Percentiles rank a stretch among this genome's conserved stretches.
Conservation (phyloP, 495 filamentous ascomycete genomes). For the Massariosphaeria phaeospora region DNA sequence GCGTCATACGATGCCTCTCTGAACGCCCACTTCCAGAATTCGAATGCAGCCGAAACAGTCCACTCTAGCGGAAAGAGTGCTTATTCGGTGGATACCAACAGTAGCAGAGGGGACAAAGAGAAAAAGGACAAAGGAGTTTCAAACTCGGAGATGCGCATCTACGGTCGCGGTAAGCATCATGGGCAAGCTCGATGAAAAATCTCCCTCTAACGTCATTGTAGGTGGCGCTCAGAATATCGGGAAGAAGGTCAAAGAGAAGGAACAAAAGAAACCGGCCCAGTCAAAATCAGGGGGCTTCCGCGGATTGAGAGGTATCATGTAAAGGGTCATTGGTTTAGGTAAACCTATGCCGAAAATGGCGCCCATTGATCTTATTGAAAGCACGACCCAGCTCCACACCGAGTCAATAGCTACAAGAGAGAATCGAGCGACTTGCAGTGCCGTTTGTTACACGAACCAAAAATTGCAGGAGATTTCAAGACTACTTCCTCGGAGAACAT, state of each 20-base stretch:
- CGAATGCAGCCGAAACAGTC: conserved; percentile 19
- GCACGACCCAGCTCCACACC: too few relatives aligned
- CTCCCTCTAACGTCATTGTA: conserved; percentile 23
- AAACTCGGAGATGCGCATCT: conserved; percentile 38
- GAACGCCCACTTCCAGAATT: conserved; percentile 18
- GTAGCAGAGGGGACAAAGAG: conserved; percentile 27
- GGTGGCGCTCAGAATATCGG: conserved; percentile 42
- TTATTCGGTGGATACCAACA: conserved; percentile 27
- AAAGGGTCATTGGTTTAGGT: neutral
- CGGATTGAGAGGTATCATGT: conserved; percentile 32
- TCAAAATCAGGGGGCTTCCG: conserved; percentile 30
- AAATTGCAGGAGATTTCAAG: too few relatives aligned
- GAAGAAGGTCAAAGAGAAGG: conserved; percentile 36
- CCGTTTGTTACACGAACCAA: too few relatives aligned
- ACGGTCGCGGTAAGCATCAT: conserved; percentile 39
- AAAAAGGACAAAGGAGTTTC: conserved; percentile 36
- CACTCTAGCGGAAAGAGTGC: conserved; percentile 30
- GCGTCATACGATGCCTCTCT: conserved; percentile 25
- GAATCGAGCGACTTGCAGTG: too few relatives aligned
- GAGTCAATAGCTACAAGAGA: too few relatives aligned
- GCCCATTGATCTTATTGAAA: too few relatives aligned
- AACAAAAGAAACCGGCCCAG: conserved; percentile 27
- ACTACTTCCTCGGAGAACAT: too few relatives aligned
- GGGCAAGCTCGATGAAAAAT: neutral
- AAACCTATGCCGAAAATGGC: too few relatives aligned